Evolutionary conservation across 768 basidiomycete genomes (phyloP).

Genomic region (Leccinum uliginosum): DNA sequence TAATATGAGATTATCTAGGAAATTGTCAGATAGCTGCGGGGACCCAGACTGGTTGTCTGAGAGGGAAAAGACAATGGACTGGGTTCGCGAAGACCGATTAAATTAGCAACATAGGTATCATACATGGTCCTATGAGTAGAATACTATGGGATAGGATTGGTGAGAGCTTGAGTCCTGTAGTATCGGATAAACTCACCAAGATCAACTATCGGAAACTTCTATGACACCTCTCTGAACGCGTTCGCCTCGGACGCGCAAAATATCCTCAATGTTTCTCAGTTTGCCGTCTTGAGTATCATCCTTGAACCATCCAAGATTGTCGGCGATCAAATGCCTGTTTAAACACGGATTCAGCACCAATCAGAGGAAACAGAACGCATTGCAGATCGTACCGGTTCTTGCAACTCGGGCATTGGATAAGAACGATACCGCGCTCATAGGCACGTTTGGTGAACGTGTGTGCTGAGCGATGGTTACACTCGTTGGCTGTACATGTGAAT

Average conservation of each 20-base stretch:
- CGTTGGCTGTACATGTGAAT: constrained; percentile 79
- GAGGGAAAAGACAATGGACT: constrained; percentile 12
- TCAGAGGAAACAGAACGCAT: neutral
- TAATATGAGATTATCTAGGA: neutral
- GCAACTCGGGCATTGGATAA: constrained; percentile 89
- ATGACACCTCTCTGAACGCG: constrained; percentile 56
- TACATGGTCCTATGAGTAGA: constrained; percentile 2
- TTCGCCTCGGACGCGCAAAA: constrained; percentile 78
- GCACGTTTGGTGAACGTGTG: constrained; percentile 83
- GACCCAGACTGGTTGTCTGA: neutral
- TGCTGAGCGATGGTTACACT: constrained; percentile 75
- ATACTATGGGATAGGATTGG: neutral
- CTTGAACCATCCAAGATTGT: constrained; percentile 91
- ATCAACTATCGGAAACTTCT: constrained; percentile 42
- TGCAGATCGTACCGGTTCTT: constrained; percentile 65
- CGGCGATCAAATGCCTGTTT: constrained; percentile 77
- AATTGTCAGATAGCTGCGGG: neutral
- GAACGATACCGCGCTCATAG: constrained; percentile 85
- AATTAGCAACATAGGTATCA: constrained; percentile 5
- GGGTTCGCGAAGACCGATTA: constrained; percentile 22
- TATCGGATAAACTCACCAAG: constrained; percentile 2
- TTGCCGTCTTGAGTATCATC: constrained; percentile 72
- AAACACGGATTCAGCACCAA: neutral
- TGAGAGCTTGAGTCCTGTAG: neutral
- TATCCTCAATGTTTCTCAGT: constrained; percentile 75